phyloP scores from a whole-genome alignment of 441 rosid genomes.

The Hypseocharis bilobata region DNA sequence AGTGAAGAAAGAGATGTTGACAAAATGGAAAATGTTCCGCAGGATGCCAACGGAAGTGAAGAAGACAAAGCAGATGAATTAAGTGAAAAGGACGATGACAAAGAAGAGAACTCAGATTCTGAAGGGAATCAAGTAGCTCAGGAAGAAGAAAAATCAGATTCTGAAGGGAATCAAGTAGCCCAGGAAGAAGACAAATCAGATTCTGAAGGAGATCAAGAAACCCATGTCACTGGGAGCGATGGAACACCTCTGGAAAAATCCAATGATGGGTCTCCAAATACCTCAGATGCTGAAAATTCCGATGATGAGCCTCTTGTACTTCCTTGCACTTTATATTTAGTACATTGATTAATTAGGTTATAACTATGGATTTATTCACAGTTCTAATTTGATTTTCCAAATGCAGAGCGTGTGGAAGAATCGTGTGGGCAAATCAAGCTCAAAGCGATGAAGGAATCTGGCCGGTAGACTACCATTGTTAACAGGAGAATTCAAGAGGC shows the following conservation, averaged over 20 bases:
- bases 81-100: not conserved
- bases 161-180: conserved; percentile 39
- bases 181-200: conserved; percentile 35
- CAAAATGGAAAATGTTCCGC: not conserved
- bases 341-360: not conserved
- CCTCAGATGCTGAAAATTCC: conserved; percentile 44
- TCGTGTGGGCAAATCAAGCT: conserved; percentile 52
- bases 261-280: conserved; percentile 15
- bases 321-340: conserved; percentile 19
- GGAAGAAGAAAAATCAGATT: conserved; percentile 38
- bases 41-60: not conserved
- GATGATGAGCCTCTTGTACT: conserved; percentile 93
- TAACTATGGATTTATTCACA: not conserved
- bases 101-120: not conserved
- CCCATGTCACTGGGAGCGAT: conserved; percentile 26
- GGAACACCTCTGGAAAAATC: conserved; percentile 19
- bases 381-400: conserved; percentile 15
- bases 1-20: not conserved
- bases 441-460: conserved; percentile 29
- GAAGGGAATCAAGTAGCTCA: conserved; percentile 1
- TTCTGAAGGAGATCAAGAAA: conserved; percentile 35
- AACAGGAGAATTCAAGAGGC: conserved; percentile 13
- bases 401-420: conserved; percentile 82
- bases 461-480: conserved; percentile 3
- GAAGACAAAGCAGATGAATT: not conserved